A percentile compares a stretch with the other conserved stretches of the same genome.
phyloP scores from a whole-genome alignment of 2,329 filamentous ascomycete species.

The Purpureocillium lavendulum region DNA sequence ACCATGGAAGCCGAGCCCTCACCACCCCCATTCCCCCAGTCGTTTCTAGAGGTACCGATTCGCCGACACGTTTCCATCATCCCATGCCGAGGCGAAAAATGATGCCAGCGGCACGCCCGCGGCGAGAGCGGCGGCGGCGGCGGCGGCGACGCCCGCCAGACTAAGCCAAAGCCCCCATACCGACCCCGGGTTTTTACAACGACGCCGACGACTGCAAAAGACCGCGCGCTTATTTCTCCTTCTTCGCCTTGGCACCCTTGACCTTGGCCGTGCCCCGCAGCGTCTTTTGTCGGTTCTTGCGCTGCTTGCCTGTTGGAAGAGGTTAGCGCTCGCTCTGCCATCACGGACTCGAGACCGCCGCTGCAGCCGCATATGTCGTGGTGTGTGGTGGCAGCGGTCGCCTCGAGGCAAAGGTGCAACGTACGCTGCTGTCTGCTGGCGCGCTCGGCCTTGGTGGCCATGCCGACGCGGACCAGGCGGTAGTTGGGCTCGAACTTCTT shows the following conservation, averaged over 20 bases:
- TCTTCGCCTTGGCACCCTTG: conserved; percentile 92
- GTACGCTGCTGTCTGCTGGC: conserved; percentile 97
- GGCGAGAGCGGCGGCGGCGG: too few relatives aligned
- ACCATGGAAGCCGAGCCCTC: neutral
- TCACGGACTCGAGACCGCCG: too few relatives aligned
- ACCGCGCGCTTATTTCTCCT: conserved; percentile 67
- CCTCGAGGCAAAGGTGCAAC: conserved; percentile 32
- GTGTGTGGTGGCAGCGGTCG: too few relatives aligned
- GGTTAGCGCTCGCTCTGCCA: conserved; percentile 11
- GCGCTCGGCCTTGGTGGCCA: conserved; percentile 93
- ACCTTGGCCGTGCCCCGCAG: conserved; percentile 96
- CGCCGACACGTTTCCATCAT: conserved; percentile 12
- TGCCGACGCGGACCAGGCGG: conserved; percentile 88
- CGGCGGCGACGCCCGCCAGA: conserved; percentile 18
- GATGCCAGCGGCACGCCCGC: conserved; percentile 16
- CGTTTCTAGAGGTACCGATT: conserved; percentile 18
- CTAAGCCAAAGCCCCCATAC: conserved; percentile 17
- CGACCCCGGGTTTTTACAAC: conserved; percentile 22
- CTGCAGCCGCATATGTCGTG: too few relatives aligned
- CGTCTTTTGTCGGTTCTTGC: conserved; percentile 99
- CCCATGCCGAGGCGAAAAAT: conserved; percentile 4
- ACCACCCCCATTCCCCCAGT: conserved; percentile 9
- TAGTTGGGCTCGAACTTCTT: conserved; percentile 99
- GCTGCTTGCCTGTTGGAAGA: conserved; percentile 80
- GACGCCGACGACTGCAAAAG: conserved; percentile 13